These are phyloP conservation scores for Solanum piurae DNA, from an alignment of 257 asterid genomes.

Conservation along the genomic window DNA sequence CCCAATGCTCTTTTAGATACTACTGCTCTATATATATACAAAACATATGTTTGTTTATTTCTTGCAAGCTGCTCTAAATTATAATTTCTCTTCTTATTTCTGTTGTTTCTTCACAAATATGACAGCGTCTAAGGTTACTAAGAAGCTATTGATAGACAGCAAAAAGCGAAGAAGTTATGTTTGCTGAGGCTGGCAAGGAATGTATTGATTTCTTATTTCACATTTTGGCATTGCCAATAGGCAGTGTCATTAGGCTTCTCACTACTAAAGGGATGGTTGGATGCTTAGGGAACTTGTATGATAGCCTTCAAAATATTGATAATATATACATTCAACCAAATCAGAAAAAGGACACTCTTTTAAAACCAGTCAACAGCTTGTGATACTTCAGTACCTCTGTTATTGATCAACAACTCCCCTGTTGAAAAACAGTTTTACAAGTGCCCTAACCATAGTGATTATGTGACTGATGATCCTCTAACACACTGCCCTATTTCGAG, in stretches of 20 bases:
- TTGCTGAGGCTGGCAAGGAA: background rate
- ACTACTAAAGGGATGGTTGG: background rate
- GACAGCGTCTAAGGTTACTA: background rate
- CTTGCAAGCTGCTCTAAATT: background rate
- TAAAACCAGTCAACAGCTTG: background rate
- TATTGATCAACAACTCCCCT: background rate
- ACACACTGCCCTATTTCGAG: fast-evolving
- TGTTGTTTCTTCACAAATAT: background rate
- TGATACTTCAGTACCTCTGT: background rate
- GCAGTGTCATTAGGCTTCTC: background rate
- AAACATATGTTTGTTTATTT: background rate
- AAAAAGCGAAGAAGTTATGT: background rate
- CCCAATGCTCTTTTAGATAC: background rate
- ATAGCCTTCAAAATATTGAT: background rate
- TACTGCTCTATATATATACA: background rate
- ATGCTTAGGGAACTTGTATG: background rate
- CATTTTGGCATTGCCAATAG: background rate
- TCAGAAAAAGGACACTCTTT: background rate
- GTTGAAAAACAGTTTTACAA: background rate
- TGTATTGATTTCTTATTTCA: background rate
- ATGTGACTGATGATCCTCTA: background rate
- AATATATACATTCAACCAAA: background rate
- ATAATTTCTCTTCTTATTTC: background rate
- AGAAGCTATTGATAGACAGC: background rate
- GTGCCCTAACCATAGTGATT: fast-evolving